A percentile compares a stretch with the other conserved stretches of the same genome.
Conservation (phyloP, 768 basidiomycete genomes). For the Tylopilus vinaceipallidus region DNA sequence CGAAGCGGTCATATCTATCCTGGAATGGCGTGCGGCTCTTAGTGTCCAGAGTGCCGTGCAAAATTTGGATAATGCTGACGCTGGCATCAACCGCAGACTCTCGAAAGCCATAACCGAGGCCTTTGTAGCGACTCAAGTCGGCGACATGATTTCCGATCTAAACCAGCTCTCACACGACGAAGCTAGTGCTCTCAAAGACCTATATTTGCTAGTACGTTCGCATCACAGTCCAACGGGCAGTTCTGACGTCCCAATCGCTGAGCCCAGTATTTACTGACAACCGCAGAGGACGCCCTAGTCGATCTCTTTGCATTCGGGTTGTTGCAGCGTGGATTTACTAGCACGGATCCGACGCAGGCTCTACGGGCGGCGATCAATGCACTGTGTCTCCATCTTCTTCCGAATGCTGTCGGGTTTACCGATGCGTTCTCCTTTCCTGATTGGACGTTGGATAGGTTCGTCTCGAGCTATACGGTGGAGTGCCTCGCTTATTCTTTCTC, state of each 20-base stretch:
- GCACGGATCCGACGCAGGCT: slow-evolving; percentile 42
- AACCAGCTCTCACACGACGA: slow-evolving; percentile 14
- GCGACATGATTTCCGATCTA: slow-evolving; percentile 43
- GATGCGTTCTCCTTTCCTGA: slow-evolving; percentile 76
- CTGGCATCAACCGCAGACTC: slow-evolving; percentile 55
- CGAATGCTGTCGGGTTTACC: slow-evolving; percentile 63
- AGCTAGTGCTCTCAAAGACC: slow-evolving; percentile 16
- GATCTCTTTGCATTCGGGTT: slow-evolving; percentile 61
- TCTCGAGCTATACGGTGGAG: background rate
- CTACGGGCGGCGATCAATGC: slow-evolving; percentile 50
- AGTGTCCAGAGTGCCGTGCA: slow-evolving; percentile 42
- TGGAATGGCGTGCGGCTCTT: slow-evolving; percentile 67
- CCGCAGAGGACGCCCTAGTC: slow-evolving; percentile 51
- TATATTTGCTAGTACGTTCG: slow-evolving; percentile 30
- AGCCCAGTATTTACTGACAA: slow-evolving; percentile 57
- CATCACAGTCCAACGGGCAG: background rate
- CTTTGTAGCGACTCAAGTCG: slow-evolving; percentile 58
- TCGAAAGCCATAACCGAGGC: slow-evolving; percentile 67
- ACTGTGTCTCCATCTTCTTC: slow-evolving; percentile 51
- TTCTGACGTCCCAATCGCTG: background rate
- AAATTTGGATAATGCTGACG: slow-evolving; percentile 44
- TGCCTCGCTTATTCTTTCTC: background rate
- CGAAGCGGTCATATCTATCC: slow-evolving; percentile 41
- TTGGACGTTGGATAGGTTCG: slow-evolving; percentile 69
- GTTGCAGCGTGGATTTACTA: slow-evolving; percentile 24